Base-by-base conservation (phyloP, 2,329 filamentous ascomycete species). In the Aspergillus novofumigatus region DNA sequence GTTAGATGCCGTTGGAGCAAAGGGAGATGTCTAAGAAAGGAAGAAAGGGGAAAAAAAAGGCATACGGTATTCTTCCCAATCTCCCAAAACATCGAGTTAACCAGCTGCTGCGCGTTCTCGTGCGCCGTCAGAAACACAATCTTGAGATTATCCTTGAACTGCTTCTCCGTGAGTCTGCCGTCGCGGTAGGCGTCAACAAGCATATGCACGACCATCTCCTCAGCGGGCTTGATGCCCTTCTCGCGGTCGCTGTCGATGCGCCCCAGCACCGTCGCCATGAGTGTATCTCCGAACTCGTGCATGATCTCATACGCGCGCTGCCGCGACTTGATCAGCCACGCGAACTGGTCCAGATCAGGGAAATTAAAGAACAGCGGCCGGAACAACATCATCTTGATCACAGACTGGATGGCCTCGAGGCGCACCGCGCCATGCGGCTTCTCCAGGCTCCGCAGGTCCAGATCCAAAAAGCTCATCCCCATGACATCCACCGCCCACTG, bases 101-200 rank as follows among this genome's bases (percentile, higher is more conserved):
- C 66, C 20, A 72, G 63, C 53, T 73, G 64, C 62, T 77, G 75
- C 1, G 73, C 70, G 54, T 78, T 78, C 61, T 78, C 76, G 52
- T 78, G 75, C 0, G 74, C 74, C 0, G 76, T 75, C 14, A 78
- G 66, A 49, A 77, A 78, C 1, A 69, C 63, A 14, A 78, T 71
- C 38, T 74, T 75, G 20, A 75, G 57, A 45, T 78, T 78, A 51
- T 76, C 72, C 17, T 73, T 68, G 57, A 76, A 72, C 52, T 77
- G 74, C 53, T 71, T 69, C 54, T 77, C 71, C 6, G 61, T 70
- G 38, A 69, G 65, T 17, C 55, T 53, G 3, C 70, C 69, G 25
- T 65, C 56, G 26, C 58, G 59, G 29, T 63, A 57, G 3, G 67
- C 68, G 38, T 52, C 53, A 26, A 61, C 61, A 2, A 67, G 66